Base-by-base conservation (phyloP, 2,329 filamentous ascomycete genomes). In the Sporothrix globosa region DNA sequence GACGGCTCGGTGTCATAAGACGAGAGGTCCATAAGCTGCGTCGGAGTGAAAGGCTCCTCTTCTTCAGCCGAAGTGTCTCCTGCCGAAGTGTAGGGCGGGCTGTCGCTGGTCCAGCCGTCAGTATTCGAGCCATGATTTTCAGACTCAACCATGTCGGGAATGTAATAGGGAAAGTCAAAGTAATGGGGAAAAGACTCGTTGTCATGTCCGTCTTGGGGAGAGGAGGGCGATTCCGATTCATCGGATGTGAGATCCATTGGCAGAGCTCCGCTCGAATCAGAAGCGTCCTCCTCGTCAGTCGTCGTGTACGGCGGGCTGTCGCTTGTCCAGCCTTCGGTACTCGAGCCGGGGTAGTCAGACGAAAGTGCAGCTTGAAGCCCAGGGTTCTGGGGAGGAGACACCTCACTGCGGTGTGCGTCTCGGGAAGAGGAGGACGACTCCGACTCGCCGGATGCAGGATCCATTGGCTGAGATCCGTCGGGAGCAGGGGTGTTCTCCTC, bases 91-190 rank as follows among this genome's bases (percentile, higher is more conserved):
- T 60, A 41, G 5, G 56, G 56, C 5, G 17, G 30, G 56, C 56
- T 60, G 56, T 60, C 56, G n/a, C 56, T 60, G 9, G 56, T 24
- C 56, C 56, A 60, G 30, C 56, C 56, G 9, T 60, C 56, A 7
- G 19, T 41, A 21, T 21, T 39, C 6, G n/a, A 10, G 34, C 6
- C 13, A 13, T 61, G 56, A 10, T 60, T 60, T 10, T 44, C n/a
- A n/a, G 4, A 30, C 4, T 54, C 52, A 13, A 11, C 21, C 4
- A 54, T 54, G 14, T 6, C 50, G n/a, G 19, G 34, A 9, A 7
- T 34, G 30, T 34, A 5, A 34, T 34, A 34, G 30, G 30, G 5
- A 30, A 30, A 30, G 30, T 30, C 30, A 30, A 5, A 30, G 30
- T 5, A 3, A 30, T 30, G 30, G 30, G 30, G 5, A 30, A 5